phyloP scores from a whole-genome alignment of 2,329 filamentous ascomycete genomes.

The Monosporascus sp. region DNA sequence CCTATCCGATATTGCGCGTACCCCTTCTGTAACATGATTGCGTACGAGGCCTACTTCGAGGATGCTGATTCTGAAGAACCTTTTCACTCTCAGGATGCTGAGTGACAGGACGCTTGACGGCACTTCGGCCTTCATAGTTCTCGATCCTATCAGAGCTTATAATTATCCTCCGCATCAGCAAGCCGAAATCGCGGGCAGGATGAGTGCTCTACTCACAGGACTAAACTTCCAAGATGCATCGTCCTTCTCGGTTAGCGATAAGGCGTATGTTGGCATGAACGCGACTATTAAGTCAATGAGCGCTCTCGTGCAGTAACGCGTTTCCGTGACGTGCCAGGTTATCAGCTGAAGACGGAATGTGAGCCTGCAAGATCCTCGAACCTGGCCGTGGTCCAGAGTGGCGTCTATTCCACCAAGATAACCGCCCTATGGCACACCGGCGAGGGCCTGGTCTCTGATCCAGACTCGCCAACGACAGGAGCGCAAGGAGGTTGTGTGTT shows the following conservation, averaged over 20 bases:
- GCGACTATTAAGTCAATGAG: background rate
- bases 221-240: background rate
- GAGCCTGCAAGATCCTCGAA: background rate
- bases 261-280: background rate
- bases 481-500: background rate
- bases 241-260: background rate
- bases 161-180: background rate
- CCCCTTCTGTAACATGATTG: background rate
- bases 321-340: background rate
- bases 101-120: background rate
- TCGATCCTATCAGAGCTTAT: background rate
- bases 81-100: background rate
- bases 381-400: background rate
- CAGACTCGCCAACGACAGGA: background rate
- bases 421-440: background rate
- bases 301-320: background rate
- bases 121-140: background rate
- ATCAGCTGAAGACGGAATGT: background rate
- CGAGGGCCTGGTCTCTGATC: background rate
- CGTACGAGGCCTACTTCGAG: background rate
- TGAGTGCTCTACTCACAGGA: background rate
- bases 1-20: background rate
- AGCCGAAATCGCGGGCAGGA: background rate
- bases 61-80: background rate
- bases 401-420: background rate